phyloP scores from a whole-genome alignment of 805 yeast genomes.

The Schwanniomyces occidentalis region DNA sequence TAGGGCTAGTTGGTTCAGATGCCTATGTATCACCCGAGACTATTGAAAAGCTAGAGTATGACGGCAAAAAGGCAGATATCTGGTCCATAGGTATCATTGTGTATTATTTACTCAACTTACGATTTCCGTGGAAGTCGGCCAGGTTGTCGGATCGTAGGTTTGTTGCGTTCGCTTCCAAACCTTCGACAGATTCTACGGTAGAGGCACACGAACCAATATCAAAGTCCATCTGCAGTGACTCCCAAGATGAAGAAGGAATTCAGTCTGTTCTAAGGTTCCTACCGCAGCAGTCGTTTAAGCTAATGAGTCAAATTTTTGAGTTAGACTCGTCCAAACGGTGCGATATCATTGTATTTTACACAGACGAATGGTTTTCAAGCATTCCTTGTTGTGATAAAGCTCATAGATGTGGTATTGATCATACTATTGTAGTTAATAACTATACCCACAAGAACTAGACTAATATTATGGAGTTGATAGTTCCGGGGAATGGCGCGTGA shows the following conservation, averaged over 20 bases:
- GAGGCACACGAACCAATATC: not conserved
- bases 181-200: not conserved
- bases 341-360: slow-evolving; percentile 7
- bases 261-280: slow-evolving; percentile 8
- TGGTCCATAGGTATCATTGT: slow-evolving; percentile 54
- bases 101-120: slow-evolving; percentile 25
- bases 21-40: slow-evolving; percentile 51
- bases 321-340: slow-evolving; percentile 8
- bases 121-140: slow-evolving; percentile 53
- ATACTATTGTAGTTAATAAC: slow-evolving; percentile 2
- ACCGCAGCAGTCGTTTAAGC: slow-evolving; percentile 7
- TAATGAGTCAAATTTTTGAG: slow-evolving; percentile 10
- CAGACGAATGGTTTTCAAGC: slow-evolving; percentile 10
- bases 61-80: slow-evolving; percentile 43
- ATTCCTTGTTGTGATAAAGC: slow-evolving; percentile 9
- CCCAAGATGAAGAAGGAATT: slow-evolving; percentile 5
- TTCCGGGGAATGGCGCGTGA: not conserved
- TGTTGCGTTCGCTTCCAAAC: slow-evolving; percentile 2
- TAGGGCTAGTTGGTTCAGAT: slow-evolving; percentile 52
- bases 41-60: slow-evolving; percentile 32
- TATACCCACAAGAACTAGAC: not conserved
- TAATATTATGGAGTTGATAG: not conserved
- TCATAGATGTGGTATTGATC: slow-evolving; percentile 7
- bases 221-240: not conserved
- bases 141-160: slow-evolving; percentile 27